Base-by-base conservation (phyloP, 805 yeast species). In the Lipomyces starkeyi region DNA sequence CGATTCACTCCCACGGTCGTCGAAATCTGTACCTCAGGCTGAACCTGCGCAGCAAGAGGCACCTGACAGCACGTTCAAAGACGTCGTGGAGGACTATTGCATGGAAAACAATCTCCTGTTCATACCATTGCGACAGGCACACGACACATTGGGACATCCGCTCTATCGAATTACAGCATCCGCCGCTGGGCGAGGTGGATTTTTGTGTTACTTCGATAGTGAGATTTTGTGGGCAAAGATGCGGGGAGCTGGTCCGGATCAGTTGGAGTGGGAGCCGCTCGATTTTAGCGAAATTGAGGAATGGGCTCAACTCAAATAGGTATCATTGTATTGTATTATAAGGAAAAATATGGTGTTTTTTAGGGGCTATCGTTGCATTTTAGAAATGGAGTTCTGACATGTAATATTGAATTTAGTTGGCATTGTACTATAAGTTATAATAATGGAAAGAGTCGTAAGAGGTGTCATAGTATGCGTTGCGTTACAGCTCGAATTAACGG, bases 81-180 rank as follows among this genome's bases (percentile, higher is more conserved):
- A 90, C 63, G 88, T 91, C 22, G 85, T 91, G 1, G 86, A 84
- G 63, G 85, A 85, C 2, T 85, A 80, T 73, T 91, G 97, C 73
- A 74, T 81, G 32, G 77, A 79, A 1, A 77, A 85, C 60, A 84
- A 85, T 49, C 79, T 88, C 29, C 73, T 83, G 8, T 78, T 87
- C 29, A 66, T 78, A 0, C 81, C 83, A 3, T 66, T 77, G 22
- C 75, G 77, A 37, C 75, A 69, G 72, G 77, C 76, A 22, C 82
- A 79, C 62, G 74, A 77, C 3, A 68, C 73, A 0, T 73, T 80
- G 59, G 89, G 88, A 0, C 77, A 80, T 57, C 80, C 83, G 2
- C 74, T 87, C 55, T 86, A 81, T 74, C 77, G 79, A 37, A 76
- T 88, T 17, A 75, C 81, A 3, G 73, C 76, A 34, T 73, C 78